Evolutionary conservation across 169 alveolate species (phyloP).

Genomic region (Amoebophrya sp.): DNA sequence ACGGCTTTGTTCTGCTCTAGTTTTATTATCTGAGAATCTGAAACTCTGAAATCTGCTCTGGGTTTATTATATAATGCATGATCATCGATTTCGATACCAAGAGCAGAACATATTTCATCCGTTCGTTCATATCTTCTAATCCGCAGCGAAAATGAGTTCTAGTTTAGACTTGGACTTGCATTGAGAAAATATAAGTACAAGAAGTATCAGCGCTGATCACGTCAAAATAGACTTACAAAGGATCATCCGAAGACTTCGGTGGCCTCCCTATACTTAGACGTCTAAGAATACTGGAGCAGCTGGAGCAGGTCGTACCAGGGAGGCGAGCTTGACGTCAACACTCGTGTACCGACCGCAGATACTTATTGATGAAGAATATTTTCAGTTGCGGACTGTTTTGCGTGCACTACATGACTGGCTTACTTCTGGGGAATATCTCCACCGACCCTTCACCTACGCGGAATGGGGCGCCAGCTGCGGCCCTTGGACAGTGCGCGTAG

Average conservation of each 20-base stretch:
- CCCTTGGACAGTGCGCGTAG: not conserved
- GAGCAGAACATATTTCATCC: too few relatives aligned
- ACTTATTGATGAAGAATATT: not conserved
- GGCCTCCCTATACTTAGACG: not conserved
- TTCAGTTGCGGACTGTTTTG: not conserved
- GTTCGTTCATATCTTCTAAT: too few relatives aligned
- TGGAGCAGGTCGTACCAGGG: not conserved
- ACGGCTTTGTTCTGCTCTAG: too few relatives aligned
- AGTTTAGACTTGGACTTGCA: not conserved
- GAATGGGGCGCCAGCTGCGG: not conserved
- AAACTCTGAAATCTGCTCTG: too few relatives aligned
- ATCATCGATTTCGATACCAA: too few relatives aligned
- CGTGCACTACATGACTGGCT: not conserved
- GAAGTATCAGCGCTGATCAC: not conserved
- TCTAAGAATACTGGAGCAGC: not conserved
- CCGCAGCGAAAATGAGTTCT: too few relatives aligned
- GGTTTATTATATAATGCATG: too few relatives aligned
- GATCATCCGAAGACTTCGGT: not conserved
- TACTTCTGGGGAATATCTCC: not conserved
- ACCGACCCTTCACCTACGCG: not conserved
- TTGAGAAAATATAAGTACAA: not conserved
- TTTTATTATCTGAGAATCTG: too few relatives aligned
- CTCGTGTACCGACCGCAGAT: not conserved
- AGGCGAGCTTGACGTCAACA: too few relatives aligned
- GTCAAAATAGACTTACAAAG: not conserved